Evolutionary conservation across 768 basidiomycete species (phyloP).

Genomic region (Pleurotus pulmonarius): DNA sequence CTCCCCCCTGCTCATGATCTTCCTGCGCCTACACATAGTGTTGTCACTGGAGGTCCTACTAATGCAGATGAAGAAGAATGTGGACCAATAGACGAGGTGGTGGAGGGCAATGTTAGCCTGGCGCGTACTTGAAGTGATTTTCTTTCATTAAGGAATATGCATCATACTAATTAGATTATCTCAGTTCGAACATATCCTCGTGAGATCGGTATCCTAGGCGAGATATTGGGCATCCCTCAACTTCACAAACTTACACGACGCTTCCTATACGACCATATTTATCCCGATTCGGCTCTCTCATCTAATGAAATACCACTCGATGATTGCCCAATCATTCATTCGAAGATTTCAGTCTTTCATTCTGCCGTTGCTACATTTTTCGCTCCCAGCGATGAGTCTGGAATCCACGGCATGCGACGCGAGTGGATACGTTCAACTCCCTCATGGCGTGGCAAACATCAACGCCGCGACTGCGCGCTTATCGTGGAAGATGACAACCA

Average conservation of each 20-base stretch:
- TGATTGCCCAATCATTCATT: neutral
- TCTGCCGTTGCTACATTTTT: constrained; percentile 17
- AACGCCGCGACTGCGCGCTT: constrained; percentile 20
- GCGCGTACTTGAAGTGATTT: neutral
- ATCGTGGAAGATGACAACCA: constrained; percentile 11
- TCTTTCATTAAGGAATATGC: neutral
- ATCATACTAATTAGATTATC: constrained; percentile 32
- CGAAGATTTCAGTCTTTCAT: constrained; percentile 7
- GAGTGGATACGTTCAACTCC: constrained; percentile 20
- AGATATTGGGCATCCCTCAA: constrained; percentile 13
- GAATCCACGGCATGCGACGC: constrained; percentile 23
- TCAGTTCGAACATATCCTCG: constrained; percentile 8
- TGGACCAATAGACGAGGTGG: neutral
- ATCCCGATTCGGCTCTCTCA: constrained; percentile 10
- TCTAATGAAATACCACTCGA: neutral
- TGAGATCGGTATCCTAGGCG: constrained; percentile 10
- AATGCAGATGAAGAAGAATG: neutral
- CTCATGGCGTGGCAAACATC: constrained; percentile 16
- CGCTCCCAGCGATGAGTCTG: constrained; percentile 24
- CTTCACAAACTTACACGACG: constrained; percentile 18
- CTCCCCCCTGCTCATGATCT: constrained; percentile 1
- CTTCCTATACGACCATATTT: constrained; percentile 22
- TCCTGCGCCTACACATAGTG: neutral
- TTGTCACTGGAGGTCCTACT: no score
- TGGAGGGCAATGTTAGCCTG: neutral